Evolutionary conservation across 768 basidiomycete species (phyloP), one percentile per base, ranked within the genome.

Genomic region (Trametes meyenii): DNA sequence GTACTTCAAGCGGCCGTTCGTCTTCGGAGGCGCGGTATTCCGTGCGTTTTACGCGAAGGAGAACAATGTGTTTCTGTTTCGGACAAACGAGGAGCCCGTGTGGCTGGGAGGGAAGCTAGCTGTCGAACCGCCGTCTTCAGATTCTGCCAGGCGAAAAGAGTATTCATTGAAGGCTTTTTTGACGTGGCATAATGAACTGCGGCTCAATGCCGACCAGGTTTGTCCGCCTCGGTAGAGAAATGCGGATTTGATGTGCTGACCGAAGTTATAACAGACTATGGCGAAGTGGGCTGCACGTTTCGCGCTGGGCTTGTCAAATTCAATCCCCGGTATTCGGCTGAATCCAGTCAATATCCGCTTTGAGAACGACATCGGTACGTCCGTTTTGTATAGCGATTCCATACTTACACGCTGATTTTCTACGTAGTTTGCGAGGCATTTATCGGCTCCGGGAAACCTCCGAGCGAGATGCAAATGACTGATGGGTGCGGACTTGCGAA

Each of bases 401-500:
- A 3, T 33, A 1, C 33, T 14, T 13, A 0, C 12, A 35, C 45
- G n/a, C 60, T 65, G 11, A 55, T 23, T 35, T 52, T 3, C 12
- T 48, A 13, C 39, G 5, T 39, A 77, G 74, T 73, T 13, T 71
- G 74, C 8, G 49, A 61, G 16, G 57, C 58, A 5, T 72, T 66
- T 42, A 40, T 53, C 17, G 59, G 68, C 29, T 13, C 42, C 14
- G 59, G 63, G 1, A 72, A 76, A 50, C 64, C 55, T 0, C 66
- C 71, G 0, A 67, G 64, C 24, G 71, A 73, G 44, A 69, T 70
- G 67, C 67, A 63, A 7, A 83, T 89, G 76, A 91, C 90, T 0
- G 90, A 92, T 67, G 90, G 90, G 0, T 89, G 88, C 71, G 89
- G 90, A 0, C 76, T 83, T 26, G 85, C 90, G 2, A 92, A 89